phyloP scores from a whole-genome alignment of 2,329 filamentous ascomycete species.

The Trichoderma atrobrunneum region DNA sequence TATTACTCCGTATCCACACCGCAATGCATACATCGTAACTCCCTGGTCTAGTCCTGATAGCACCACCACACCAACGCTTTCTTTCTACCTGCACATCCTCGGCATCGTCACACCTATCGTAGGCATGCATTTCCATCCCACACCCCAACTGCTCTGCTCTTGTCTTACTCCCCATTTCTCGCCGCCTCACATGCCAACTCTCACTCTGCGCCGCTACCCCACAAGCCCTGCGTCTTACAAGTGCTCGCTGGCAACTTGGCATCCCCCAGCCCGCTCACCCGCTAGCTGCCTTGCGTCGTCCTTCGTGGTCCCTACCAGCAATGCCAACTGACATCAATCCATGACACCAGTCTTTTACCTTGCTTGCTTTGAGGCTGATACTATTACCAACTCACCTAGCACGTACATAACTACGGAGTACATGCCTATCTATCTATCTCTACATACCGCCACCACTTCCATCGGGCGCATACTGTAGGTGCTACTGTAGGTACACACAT shows the following conservation, averaged over 20 bases:
- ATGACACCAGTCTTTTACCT: not conserved
- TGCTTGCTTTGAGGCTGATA: not conserved
- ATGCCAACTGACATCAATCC: not conserved
- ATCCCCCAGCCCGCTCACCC: not conserved
- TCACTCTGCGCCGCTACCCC: not conserved
- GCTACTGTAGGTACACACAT: not conserved
- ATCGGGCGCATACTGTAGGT: not conserved
- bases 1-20: not conserved
- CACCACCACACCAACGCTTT: not conserved
- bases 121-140: not conserved
- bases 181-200: slow-evolving; percentile 15
- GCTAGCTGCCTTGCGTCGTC: not conserved
- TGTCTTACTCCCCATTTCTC: not conserved
- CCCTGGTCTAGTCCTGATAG: not conserved
- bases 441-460: not conserved
- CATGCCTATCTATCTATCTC: not conserved
- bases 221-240: slow-evolving; percentile 9
- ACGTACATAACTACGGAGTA: not conserved
- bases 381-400: not conserved
- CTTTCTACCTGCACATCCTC: not conserved
- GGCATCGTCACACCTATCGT: not conserved
- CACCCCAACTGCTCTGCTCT: not conserved
- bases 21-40: not conserved
- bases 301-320: not conserved
- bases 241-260: slow-evolving; percentile 7